phyloP scores from a whole-genome alignment of 495 filamentous ascomycete species.

The Neurospora sp. region DNA sequence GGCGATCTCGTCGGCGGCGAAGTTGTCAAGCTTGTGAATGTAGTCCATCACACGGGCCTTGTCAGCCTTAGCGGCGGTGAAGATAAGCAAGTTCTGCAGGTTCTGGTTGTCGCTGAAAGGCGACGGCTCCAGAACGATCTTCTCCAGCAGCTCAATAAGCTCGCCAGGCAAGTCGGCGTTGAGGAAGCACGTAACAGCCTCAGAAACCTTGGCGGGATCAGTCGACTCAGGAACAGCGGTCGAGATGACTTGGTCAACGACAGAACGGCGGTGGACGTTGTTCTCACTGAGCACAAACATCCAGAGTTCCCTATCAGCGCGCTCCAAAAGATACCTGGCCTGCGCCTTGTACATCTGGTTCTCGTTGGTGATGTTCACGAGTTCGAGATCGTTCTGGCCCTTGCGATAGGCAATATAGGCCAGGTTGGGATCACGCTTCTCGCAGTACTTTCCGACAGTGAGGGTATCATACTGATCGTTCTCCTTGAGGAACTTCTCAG shows the following conservation, averaged over 20 bases:
- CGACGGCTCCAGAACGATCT: conserved; percentile 97
- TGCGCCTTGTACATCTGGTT: conserved; percentile 98
- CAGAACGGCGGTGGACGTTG: conserved; percentile 84
- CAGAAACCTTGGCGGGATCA: conserved; percentile 90
- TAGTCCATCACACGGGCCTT: conserved; percentile 95
- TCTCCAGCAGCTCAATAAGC: conserved; percentile 95
- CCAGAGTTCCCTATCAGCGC: conserved; percentile 88
- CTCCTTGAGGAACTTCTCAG: conserved; percentile 96
- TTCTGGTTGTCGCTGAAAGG: conserved; percentile 95
- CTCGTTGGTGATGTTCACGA: conserved; percentile 97
- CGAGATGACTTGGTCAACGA: conserved; percentile 94
- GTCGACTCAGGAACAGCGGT: conserved; percentile 92
- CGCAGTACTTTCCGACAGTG: conserved; percentile 94
- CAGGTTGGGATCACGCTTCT: conserved; percentile 95
- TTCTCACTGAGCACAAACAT: conserved; percentile 87
- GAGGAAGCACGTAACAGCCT: conserved; percentile 90
- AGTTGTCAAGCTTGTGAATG: conserved; percentile 81
- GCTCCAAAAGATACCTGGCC: conserved; percentile 87
- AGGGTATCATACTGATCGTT: conserved; percentile 95
- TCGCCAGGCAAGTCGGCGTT: conserved; percentile 83
- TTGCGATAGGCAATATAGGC: conserved; percentile 94
- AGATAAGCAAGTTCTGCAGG: conserved; percentile 92
- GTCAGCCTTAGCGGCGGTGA: conserved; percentile 94
- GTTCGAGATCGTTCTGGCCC: conserved; percentile 93
- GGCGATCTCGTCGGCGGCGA: conserved; percentile 87